These are phyloP conservation scores for Epipyxis sp. DNA, from an alignment of 108 stramenopile genomes.

Conservation along the genomic window DNA sequence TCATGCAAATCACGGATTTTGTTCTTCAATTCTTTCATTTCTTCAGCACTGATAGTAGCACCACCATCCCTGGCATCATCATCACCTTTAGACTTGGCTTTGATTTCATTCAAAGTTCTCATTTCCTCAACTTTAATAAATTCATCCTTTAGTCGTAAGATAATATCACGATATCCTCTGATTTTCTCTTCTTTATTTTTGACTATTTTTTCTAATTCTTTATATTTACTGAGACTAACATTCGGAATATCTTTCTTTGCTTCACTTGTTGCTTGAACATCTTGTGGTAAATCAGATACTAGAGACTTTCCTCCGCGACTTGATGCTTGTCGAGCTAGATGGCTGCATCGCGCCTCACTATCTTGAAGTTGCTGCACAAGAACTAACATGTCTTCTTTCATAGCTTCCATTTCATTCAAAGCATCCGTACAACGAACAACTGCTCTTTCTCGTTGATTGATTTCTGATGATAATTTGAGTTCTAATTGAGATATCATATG, in stretches of 20 bases:
- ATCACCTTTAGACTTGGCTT: background rate
- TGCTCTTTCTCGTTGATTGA: conserved; percentile 50
- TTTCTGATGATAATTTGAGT: conserved; percentile 43
- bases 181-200: conserved; percentile 36
- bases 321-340: background rate
- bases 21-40: background rate
- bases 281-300: background rate
- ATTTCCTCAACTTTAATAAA: conserved; percentile 37
- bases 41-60: background rate
- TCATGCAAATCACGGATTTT: background rate
- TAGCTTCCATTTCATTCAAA: conserved; percentile 49
- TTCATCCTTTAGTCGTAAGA: conserved; percentile 46
- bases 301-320: background rate
- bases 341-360: conserved; percentile 44
- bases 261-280: background rate
- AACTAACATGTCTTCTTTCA: conserved; percentile 50
- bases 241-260: too few species aligned
- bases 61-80: background rate
- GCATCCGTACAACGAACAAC: conserved; percentile 47
- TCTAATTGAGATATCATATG: conserved; percentile 48
- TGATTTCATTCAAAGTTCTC: background rate
- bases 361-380: conserved; percentile 51
- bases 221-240: too few species aligned
- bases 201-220: conserved; percentile 31
- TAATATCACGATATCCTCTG: conserved; percentile 28